These are phyloP conservation scores for Dalbergia cultrata DNA, from an alignment of 306 rosid genomes.

Conservation along the genomic window DNA sequence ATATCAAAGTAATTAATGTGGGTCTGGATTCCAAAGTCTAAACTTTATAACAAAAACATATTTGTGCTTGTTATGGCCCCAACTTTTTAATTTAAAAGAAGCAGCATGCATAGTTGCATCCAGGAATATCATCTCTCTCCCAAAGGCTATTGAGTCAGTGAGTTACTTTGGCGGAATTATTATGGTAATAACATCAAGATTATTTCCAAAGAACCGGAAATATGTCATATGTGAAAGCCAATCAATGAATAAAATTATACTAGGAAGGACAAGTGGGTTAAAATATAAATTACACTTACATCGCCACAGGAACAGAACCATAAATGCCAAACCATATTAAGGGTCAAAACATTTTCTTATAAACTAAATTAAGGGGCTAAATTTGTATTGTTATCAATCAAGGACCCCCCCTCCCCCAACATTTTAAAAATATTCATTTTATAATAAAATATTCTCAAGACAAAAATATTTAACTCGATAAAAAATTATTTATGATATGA, in stretches of 20 bases:
- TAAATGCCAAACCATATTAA: conserved; percentile 45
- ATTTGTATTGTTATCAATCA: too few species aligned
- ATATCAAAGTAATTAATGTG: conserved; percentile 33
- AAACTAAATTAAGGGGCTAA: too few species aligned
- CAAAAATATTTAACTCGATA: too few species aligned
- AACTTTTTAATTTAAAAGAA: conserved; percentile 9
- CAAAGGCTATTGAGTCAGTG: neutral
- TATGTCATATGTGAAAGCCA: neutral
- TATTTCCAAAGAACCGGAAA: conserved; percentile 18
- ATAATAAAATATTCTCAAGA: too few species aligned
- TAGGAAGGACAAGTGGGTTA: conserved; percentile 40
- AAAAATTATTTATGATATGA: too few species aligned
- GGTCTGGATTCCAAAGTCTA: conserved; percentile 40
- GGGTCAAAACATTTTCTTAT: too few species aligned
- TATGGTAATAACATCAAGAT: conserved; percentile 13
- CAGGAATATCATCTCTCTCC: conserved; percentile 27
- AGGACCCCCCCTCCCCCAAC: too few species aligned
- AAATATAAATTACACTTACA: conserved; percentile 22
- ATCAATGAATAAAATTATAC: conserved; percentile 27
- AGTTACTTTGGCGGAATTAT: conserved; percentile 16
- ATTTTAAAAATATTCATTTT: too few species aligned
- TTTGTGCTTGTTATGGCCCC: conserved; percentile 37
- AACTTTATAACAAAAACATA: conserved; percentile 39
- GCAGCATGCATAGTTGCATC: neutral
- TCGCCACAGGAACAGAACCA: conserved; percentile 8